phyloP scores from a whole-genome alignment of 31 red algal genomes.

The Odonthalia washingtoniensis region DNA sequence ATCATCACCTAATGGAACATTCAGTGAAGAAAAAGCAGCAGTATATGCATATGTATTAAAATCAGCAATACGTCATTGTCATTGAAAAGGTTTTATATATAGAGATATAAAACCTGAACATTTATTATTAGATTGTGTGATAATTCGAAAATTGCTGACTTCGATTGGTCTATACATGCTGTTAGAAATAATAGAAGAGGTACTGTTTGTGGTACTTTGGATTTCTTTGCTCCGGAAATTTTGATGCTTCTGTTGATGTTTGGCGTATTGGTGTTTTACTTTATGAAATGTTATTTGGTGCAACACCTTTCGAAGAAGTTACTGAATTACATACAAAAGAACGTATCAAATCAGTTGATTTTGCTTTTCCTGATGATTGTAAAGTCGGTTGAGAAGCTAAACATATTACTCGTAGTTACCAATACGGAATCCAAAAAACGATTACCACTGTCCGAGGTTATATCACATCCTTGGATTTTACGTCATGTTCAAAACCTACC shows the following conservation, averaged over 20 bases:
- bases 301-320: conserved; percentile 92
- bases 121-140: conserved; percentile 81
- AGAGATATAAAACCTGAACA: conserved; percentile 99
- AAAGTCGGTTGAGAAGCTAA: conserved; percentile 69
- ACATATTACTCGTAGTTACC: conserved; percentile 89
- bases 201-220: conserved; percentile 96
- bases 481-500: conserved; percentile 39
- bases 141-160: conserved; percentile 98
- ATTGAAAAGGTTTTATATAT: conserved; percentile 95
- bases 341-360: conserved; percentile 80
- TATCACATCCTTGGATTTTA: conserved; percentile 92
- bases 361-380: conserved; percentile 75
- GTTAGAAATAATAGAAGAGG: conserved; percentile 66
- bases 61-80: conserved; percentile 92
- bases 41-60: conserved; percentile 78
- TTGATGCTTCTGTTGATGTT: conserved; percentile 82
- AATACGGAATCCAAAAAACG: conserved; percentile 70
- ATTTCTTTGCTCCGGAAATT: conserved; percentile 98
- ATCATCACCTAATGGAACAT: conserved; percentile 58
- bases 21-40: conserved; percentile 78
- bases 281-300: conserved; percentile 97
- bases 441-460: conserved; percentile 71
- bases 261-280: conserved; percentile 94
- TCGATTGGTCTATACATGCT: conserved; percentile 98
- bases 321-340: conserved; percentile 75